A percentile compares a stretch with the other conserved stretches of the same genome.
These are phyloP conservation scores for Trichoderma cornu-damae DNA, from an alignment of 2,329 filamentous ascomycete species.

Conservation along the genomic window DNA sequence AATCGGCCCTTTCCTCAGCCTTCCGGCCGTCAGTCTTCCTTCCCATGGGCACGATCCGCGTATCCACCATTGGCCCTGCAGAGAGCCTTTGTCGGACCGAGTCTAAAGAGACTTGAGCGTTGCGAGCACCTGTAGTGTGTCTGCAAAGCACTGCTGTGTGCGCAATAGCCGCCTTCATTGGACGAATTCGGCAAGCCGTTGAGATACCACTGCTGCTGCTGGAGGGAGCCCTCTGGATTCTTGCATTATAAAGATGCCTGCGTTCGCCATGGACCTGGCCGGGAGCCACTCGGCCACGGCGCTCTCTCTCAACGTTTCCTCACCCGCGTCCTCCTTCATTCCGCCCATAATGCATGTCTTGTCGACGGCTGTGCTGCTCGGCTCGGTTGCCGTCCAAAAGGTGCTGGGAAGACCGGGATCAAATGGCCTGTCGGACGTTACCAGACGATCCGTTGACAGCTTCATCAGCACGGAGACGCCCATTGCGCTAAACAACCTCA, in stretches of 20 bases:
- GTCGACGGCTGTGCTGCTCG: constrained; percentile 46
- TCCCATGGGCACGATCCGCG: constrained; percentile 16
- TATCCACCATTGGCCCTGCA: constrained; percentile 11
- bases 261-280: constrained; percentile 16
- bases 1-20: constrained; percentile 19
- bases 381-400: constrained; percentile 47
- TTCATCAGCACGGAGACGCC: constrained; percentile 50
- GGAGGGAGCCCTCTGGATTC: not conserved
- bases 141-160: not conserved
- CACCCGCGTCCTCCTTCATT: constrained; percentile 21
- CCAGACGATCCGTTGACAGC: constrained; percentile 45
- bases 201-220: not conserved
- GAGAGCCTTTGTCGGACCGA: constrained; percentile 16
- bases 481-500: constrained; percentile 46
- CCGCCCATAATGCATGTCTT: constrained; percentile 48
- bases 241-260: constrained; percentile 8
- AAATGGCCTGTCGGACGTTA: constrained; percentile 29
- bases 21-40: constrained; percentile 13
- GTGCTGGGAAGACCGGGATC: constrained; percentile 43
- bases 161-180: not conserved
- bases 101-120: constrained; percentile 2
- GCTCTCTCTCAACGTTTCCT: constrained; percentile 29
- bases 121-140: not conserved
- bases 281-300: constrained; percentile 24
- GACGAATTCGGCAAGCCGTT: constrained; percentile 7